phyloP scores from a whole-genome alignment of 345 rosid species.

The Aegle marmelos region DNA sequence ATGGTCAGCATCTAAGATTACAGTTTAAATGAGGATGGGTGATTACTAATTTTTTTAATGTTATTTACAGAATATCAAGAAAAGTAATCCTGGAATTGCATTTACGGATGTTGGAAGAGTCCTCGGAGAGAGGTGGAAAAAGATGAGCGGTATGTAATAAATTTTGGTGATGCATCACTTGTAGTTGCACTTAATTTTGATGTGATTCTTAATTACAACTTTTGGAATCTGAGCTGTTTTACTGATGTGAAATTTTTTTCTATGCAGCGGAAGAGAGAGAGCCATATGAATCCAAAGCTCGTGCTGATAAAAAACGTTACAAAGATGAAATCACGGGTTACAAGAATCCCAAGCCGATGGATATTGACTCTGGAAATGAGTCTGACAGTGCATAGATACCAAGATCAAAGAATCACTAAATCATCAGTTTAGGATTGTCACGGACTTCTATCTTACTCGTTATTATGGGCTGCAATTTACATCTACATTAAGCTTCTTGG shows the following conservation, averaged over 20 bases:
- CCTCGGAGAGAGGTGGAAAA: slow-evolving; percentile 81
- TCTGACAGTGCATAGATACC: slow-evolving; percentile 26
- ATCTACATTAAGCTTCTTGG: not conserved
- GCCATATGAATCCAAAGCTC: slow-evolving; percentile 75
- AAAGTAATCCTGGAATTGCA: slow-evolving; percentile 68
- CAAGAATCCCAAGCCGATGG: slow-evolving; percentile 71
- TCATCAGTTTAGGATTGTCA: not conserved
- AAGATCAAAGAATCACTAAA: not conserved
- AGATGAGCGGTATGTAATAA: slow-evolving; percentile 53
- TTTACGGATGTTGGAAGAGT: slow-evolving; percentile 59
- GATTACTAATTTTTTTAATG: slow-evolving; percentile 9
- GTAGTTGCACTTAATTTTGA: not conserved
- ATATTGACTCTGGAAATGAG: slow-evolving; percentile 54
- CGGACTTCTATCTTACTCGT: not conserved
- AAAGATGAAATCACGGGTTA: slow-evolving; percentile 63
- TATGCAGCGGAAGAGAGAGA: slow-evolving; percentile 71
- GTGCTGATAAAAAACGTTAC: slow-evolving; percentile 72
- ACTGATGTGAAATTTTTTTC: not conserved
- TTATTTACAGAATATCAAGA: slow-evolving; percentile 65
- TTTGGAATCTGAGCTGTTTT: not conserved
- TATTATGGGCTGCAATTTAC: not conserved
- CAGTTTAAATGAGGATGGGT: not conserved
- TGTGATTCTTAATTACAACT: not conserved
- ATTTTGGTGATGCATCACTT: not conserved
- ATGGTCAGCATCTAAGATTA: not conserved